These are phyloP conservation scores for Penicillium paxilli DNA, from an alignment of 495 filamentous ascomycete species.

Conservation along the genomic window DNA sequence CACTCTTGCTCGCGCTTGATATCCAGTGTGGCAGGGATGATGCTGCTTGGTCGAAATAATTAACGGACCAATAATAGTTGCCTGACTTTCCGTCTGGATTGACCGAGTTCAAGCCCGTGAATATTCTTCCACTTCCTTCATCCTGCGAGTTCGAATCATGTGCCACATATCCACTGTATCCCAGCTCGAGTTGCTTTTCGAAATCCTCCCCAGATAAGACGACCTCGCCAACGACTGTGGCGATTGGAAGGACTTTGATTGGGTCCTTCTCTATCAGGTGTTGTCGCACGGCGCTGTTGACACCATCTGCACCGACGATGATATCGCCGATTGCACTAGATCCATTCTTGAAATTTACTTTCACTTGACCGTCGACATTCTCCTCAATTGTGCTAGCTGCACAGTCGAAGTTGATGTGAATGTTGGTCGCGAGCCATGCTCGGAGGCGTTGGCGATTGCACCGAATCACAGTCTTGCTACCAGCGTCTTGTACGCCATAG, in stretches of 20 bases:
- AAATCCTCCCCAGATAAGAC: background rate
- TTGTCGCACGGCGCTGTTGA: background rate
- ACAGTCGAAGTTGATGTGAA: background rate
- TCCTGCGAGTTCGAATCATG: background rate
- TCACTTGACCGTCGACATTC: background rate
- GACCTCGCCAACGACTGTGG: background rate
- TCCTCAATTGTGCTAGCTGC: background rate
- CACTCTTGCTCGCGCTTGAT: background rate
- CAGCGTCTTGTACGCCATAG: background rate
- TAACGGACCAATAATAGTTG: background rate
- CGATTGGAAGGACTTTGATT: background rate
- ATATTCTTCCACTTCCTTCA: background rate
- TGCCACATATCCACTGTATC: background rate
- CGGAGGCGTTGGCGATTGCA: background rate
- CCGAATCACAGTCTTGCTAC: background rate
- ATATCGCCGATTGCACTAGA: slow-evolving; percentile 11
- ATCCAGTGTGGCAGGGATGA: background rate
- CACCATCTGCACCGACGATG: slow-evolving; percentile 19
- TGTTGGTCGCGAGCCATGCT: background rate
- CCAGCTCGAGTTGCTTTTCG: background rate
- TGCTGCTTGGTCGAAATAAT: background rate
- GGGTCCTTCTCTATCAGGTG: background rate
- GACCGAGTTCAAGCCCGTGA: background rate
- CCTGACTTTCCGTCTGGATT: background rate
- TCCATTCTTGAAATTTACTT: slow-evolving; percentile 13